Conservation (phyloP, 495 filamentous ascomycete species). For the Lophium mytilinum region DNA sequence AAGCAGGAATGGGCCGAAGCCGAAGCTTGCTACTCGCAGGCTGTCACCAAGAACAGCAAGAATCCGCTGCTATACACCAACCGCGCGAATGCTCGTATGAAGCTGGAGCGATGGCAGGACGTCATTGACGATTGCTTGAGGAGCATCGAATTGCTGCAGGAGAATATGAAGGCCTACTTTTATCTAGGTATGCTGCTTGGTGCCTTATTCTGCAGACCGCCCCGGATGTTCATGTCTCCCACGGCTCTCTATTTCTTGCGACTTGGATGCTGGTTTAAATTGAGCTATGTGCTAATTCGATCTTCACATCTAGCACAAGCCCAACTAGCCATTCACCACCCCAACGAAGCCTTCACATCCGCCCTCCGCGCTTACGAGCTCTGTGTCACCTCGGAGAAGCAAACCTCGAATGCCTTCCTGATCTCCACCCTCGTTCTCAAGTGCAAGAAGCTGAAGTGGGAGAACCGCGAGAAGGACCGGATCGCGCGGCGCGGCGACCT, state of each 20-base stretch:
- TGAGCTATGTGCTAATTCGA: too few relatives aligned
- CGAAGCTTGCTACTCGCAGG: slow-evolving; percentile 75
- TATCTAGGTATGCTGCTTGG: slow-evolving; percentile 44
- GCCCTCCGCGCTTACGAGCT: slow-evolving; percentile 66
- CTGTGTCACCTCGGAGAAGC: slow-evolving; percentile 43
- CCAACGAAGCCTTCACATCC: slow-evolving; percentile 63
- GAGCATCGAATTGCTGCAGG: slow-evolving; percentile 57
- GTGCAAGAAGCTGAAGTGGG: slow-evolving; percentile 74
- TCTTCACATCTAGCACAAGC: slow-evolving; percentile 50
- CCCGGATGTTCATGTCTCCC: too few relatives aligned
- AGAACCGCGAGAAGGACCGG: slow-evolving; percentile 37
- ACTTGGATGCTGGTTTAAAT: too few relatives aligned
- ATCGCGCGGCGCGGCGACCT: slow-evolving; percentile 42
- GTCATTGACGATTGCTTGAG: slow-evolving; percentile 71
- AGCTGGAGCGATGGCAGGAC: slow-evolving; percentile 60
- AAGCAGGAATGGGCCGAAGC: slow-evolving; percentile 62
- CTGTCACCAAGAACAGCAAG: slow-evolving; percentile 54
- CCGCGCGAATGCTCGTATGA: slow-evolving; percentile 75
- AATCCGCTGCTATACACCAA: slow-evolving; percentile 74
- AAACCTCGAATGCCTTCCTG: slow-evolving; percentile 41
- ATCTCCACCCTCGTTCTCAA: slow-evolving; percentile 55
- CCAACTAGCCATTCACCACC: slow-evolving; percentile 63
- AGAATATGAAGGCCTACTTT: slow-evolving; percentile 74
- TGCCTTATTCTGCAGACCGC: too few relatives aligned
- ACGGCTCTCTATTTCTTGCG: too few relatives aligned